Evolutionary conservation across 495 filamentous ascomycete genomes (phyloP), one percentile per base, ranked within the genome.

Genomic region (Clavariopsis aquatica): DNA sequence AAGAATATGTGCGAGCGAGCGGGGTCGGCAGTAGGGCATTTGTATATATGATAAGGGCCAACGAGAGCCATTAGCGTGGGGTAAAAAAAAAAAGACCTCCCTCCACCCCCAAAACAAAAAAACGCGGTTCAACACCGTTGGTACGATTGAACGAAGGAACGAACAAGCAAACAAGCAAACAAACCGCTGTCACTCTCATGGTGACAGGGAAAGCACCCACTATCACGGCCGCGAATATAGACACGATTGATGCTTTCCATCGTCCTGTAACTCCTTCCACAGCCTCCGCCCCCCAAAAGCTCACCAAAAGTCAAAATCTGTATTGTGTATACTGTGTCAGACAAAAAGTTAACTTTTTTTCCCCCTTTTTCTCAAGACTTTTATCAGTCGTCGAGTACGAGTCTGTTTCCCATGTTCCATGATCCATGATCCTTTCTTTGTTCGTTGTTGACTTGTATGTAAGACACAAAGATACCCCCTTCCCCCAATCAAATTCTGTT

Each of bases 21-120:
- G n/a, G n/a, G n/a, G n/a, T n/a, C n/a, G n/a, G n/a, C n/a, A 49
- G 46, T 12, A 49, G 62, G 62, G 54, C 47, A 45, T 27, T 49
- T 27, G 47, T 43, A 43, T 43, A 51, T 51, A 28, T 12, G 47
- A 24, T 51, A 43, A 43, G 38, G 38, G 3, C 5, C 5, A 43
- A 3, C 9, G n/a, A 17, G 8, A n/a, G 31, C 31, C 6, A 36
- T 36, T 36, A 13, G 31, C 31, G 31, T 13, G 13, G 6, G 31
- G 6, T 36, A 36, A n/a, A n/a, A n/a, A n/a, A n/a, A n/a, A n/a
- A n/a, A n/a, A n/a, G n/a, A n/a, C n/a, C n/a, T n/a, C n/a, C n/a
- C n/a, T n/a, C n/a, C n/a, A n/a, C n/a, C n/a, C n/a, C n/a, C n/a
- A n/a, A n/a, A n/a, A n/a, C n/a, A n/a, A n/a, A n/a, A 43, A 43